Percentiles rank a stretch among this genome's conserved stretches.
Evolutionary conservation across 306 rosid species (phyloP).

Genomic region (Quercus bicolor): DNA sequence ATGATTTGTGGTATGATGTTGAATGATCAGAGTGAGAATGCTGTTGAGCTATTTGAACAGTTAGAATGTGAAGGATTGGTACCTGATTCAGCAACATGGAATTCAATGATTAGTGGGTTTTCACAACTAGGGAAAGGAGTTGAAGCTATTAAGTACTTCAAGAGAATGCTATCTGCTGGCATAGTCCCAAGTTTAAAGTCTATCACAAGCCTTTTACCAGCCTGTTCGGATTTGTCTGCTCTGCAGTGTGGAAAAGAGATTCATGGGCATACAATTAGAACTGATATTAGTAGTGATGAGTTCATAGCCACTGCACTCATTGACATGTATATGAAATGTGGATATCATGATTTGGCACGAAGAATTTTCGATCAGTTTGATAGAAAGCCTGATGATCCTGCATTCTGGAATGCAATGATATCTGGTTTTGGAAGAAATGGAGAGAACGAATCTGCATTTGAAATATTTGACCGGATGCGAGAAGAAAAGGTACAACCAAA

Average conservation of each 20-base stretch:
- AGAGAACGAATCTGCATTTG: slow-evolving; percentile 47
- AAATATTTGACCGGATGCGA: slow-evolving; percentile 46
- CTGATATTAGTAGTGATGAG: slow-evolving; percentile 30
- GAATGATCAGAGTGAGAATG: slow-evolving; percentile 44
- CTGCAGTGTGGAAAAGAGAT: slow-evolving; percentile 56
- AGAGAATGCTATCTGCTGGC: slow-evolving; percentile 51
- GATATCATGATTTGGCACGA: slow-evolving; percentile 48
- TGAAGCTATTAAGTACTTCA: slow-evolving; percentile 56
- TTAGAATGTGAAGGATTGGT: slow-evolving; percentile 41
- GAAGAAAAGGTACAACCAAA: slow-evolving; percentile 52
- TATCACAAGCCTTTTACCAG: slow-evolving; percentile 58
- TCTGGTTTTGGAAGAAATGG: slow-evolving; percentile 76
- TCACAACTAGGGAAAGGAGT: slow-evolving; percentile 41
- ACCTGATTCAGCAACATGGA: slow-evolving; percentile 79
- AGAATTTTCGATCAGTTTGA: slow-evolving; percentile 45
- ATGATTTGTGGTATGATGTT: slow-evolving; percentile 72
- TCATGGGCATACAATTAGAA: slow-evolving; percentile 53
- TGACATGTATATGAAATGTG: slow-evolving; percentile 72
- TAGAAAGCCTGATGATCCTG: slow-evolving; percentile 54
- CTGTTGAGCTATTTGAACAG: slow-evolving; percentile 42
- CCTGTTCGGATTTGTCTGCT: slow-evolving; percentile 47
- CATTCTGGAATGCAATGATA: slow-evolving; percentile 78
- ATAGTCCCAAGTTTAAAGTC: slow-evolving; percentile 46
- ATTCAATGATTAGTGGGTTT: slow-evolving; percentile 62
- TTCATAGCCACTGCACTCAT: slow-evolving; percentile 65